These are phyloP conservation scores for Alternaria triticina DNA, from an alignment of 2,329 filamentous ascomycete species.

Conservation along the genomic window DNA sequence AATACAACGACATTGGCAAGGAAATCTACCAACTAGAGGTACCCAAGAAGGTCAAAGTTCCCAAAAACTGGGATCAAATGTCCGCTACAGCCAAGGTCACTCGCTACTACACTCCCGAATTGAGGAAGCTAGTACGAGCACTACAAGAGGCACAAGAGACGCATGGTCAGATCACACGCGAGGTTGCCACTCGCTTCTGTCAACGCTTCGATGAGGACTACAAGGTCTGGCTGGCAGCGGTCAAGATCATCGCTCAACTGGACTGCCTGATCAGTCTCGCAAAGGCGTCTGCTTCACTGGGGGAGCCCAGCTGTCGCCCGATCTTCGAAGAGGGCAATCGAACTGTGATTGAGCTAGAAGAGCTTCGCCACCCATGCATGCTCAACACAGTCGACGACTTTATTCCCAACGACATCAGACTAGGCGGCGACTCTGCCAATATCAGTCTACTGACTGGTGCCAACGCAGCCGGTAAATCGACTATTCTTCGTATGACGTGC, in stretches of 20 bases:
- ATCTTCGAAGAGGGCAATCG: conserved; percentile 84
- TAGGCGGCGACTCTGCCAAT: conserved; percentile 81
- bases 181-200: conserved; percentile 83
- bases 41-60: conserved; percentile 84
- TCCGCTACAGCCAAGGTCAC: conserved; percentile 89
- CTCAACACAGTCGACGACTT: conserved; percentile 88
- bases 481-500: conserved; percentile 94
- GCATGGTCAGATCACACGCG: conserved; percentile 87
- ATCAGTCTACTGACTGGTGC: conserved; percentile 93
- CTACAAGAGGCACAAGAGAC: conserved; percentile 94
- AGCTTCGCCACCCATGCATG: conserved; percentile 95
- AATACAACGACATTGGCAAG: conserved; percentile 79
- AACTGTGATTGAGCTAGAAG: conserved; percentile 87
- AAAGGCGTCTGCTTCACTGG: conserved; percentile 82
- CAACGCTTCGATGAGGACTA: conserved; percentile 88
- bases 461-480: conserved; percentile 97
- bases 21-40: conserved; percentile 96
- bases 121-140: conserved; percentile 81
- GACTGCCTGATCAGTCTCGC: conserved; percentile 95
- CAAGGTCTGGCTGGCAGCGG: conserved; percentile 82
- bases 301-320: conserved; percentile 86
- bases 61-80: conserved; percentile 93
- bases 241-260: conserved; percentile 87
- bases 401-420: conserved; percentile 90
- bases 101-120: conserved; percentile 88